Base-by-base conservation (phyloP, 2,329 filamentous ascomycete species). In the Fusarium bactridioides region DNA sequence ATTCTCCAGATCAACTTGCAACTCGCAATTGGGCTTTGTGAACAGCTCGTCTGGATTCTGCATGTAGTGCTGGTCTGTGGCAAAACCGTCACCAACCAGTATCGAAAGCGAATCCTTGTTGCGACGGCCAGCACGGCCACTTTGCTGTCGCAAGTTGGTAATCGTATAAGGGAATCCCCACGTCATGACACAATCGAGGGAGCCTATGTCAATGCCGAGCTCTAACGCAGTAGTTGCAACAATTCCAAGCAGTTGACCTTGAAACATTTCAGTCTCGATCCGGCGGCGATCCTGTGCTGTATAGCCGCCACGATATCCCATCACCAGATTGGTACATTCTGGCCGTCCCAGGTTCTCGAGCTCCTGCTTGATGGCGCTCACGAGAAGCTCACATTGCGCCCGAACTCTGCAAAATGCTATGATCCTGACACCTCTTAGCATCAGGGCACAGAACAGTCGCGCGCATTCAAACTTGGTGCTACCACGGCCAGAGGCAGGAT, bases 1-100 rank as follows among this genome's bases (percentile, higher is more conserved):
- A 74, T 98, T 98, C 50, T 92, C 87, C n/a, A 99, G 84, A 79
- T 99, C 96, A 9, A 98, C 93, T 78, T 96, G 94, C 5, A 98
- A 85, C 79, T 94, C 93, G 73, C 91, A 93, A 73, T 98, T 97
- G 0, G 95, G 94, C 76, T 94, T 94, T 0, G 93, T 96, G 81
- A 98, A 95, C 29, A 99, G 92, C 80, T 97, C 94, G 69, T 96
- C 92, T 0, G 96, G 96, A 72, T 98, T 97, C 69, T 93, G 90
- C 96, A 99, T 99, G 81, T 97, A 99, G 79, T 97, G 91, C 79
- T 99, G 96, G 79, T 99, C 96, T 0, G 94, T 94, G 6, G 95
- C 91, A 74, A 96, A 97, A 72, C 91, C 91, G 78, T 98, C 95
- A 5, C 95, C 96, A 1, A 99, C 90, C 2, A 99, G 84, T 5